phyloP scores from a whole-genome alignment of 805 yeast species.

The Nakazawaea siamensis region DNA sequence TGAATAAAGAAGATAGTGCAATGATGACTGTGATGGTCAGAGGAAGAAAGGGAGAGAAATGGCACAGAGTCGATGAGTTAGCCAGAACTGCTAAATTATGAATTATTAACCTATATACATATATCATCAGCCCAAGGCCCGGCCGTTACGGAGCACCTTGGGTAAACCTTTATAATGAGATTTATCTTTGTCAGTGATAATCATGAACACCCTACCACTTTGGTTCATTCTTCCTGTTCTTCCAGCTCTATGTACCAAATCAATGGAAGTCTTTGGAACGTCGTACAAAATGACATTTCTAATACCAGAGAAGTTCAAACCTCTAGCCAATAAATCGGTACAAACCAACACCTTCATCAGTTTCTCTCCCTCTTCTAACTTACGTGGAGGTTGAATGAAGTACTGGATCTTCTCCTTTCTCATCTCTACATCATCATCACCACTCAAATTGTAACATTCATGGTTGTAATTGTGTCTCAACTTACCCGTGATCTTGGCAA shows the following conservation, averaged over 20 bases:
- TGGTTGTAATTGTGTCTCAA: conserved; percentile 43
- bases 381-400: conserved; percentile 56
- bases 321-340: conserved; percentile 86
- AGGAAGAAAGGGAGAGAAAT: conserved; percentile 23
- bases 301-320: conserved; percentile 76
- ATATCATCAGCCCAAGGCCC: conserved; percentile 21
- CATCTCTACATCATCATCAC: conserved; percentile 55
- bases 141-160: conserved; percentile 48
- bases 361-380: conserved; percentile 26
- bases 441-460: conserved; percentile 58
- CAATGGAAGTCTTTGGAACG: conserved; percentile 78
- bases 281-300: conserved; percentile 80
- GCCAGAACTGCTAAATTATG: too few relatives aligned
- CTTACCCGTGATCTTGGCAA: conserved; percentile 46
- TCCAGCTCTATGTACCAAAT: conserved; percentile 85
- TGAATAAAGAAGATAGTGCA: conserved; percentile 21
- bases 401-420: conserved; percentile 47
- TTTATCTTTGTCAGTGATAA: conserved; percentile 59
- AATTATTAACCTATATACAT: neutral
- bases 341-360: conserved; percentile 66
- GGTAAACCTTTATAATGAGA: conserved; percentile 81
- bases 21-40: conserved; percentile 32
- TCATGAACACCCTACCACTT: conserved; percentile 78
- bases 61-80: conserved; percentile 20
- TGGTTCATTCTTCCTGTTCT: conserved; percentile 91